Percentiles rank a stretch among this genome's conserved stretches.
Evolutionary conservation across 768 basidiomycete genomes (phyloP).

Genomic region (Pleurotus giganteus): DNA sequence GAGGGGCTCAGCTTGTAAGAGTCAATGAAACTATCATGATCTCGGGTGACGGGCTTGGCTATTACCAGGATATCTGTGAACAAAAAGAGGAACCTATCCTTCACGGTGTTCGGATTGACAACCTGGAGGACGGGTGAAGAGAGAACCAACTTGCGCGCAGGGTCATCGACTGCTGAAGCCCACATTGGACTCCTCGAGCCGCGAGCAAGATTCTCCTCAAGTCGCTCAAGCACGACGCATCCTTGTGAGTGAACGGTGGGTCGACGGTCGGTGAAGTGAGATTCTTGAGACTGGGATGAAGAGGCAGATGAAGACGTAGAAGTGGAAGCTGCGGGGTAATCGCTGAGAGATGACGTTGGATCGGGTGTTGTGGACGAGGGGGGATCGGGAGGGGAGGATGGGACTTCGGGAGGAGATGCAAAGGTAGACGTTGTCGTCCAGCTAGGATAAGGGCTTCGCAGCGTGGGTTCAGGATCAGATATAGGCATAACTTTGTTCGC

Average conservation of each 20-base stretch:
- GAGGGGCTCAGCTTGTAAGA: conserved; percentile 49
- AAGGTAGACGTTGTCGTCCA: conserved; percentile 36
- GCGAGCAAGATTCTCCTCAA: conserved; percentile 68
- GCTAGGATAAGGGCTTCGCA: conserved; percentile 22
- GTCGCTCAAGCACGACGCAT: conserved; percentile 57
- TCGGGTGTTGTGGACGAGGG: conserved; percentile 69
- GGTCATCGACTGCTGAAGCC: conserved; percentile 73
- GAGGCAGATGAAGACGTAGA: conserved; percentile 74
- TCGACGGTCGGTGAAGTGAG: conserved; percentile 26
- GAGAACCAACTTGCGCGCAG: conserved; percentile 81
- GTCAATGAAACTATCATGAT: conserved; percentile 63
- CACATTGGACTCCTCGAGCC: conserved; percentile 57
- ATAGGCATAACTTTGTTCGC: conserved; percentile 36
- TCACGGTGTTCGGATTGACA: conserved; percentile 89
- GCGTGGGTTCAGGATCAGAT: conserved; percentile 18
- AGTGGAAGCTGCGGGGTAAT: conserved; percentile 66
- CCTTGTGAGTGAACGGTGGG: conserved; percentile 38
- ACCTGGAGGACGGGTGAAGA: conserved; percentile 91
- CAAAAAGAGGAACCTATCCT: conserved; percentile 95
- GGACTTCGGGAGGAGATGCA: conserved; percentile 52
- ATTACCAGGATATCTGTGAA: conserved; percentile 94
- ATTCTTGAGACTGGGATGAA: conserved; percentile 60
- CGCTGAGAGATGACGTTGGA: conserved; percentile 73
- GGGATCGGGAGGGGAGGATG: conserved; percentile 56
- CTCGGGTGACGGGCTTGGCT: conserved; percentile 81